phyloP scores from a whole-genome alignment of 2,329 filamentous ascomycete genomes.

The Neopestalotiopsis sp. region DNA sequence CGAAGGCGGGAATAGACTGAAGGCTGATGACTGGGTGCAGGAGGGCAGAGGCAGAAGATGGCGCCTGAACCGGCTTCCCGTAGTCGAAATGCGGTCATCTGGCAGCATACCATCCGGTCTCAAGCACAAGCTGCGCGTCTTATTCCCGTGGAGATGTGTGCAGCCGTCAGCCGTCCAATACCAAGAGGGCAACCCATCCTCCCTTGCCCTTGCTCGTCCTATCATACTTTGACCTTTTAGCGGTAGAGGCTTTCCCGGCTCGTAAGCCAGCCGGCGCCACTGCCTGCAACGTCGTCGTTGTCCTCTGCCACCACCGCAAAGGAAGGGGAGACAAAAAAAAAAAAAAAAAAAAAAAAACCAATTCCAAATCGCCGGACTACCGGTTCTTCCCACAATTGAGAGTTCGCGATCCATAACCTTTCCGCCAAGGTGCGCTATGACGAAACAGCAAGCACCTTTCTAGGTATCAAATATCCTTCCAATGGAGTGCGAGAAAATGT shows the following conservation, averaged over 20 bases:
- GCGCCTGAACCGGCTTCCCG: neutral
- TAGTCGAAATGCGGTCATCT: slow-evolving; percentile 3
- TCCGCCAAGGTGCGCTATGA: slow-evolving; percentile 14
- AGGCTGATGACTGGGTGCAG: neutral
- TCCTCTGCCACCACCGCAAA: neutral
- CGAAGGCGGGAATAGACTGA: neutral
- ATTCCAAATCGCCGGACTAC: neutral
- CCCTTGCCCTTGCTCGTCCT: neutral
- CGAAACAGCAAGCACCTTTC: neutral
- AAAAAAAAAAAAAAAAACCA: neutral
- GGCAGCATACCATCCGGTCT: slow-evolving; percentile 9
- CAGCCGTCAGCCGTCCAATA: slow-evolving; percentile 16
- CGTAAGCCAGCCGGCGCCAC: slow-evolving; percentile 20
- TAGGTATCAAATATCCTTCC: neutral
- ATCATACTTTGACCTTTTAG: slow-evolving; percentile 20
- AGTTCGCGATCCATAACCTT: slow-evolving; percentile 5
- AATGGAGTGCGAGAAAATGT: neutral
- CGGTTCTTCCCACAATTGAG: neutral
- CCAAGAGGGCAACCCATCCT: slow-evolving; percentile 6
- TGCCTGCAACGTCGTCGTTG: slow-evolving; percentile 16
- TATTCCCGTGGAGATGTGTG: neutral
- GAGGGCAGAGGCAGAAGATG: neutral
- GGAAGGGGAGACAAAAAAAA: neutral
- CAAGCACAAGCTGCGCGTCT: slow-evolving; percentile 8
- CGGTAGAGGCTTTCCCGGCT: slow-evolving; percentile 18